Percentiles rank a stretch among this genome's conserved stretches.
These are phyloP conservation scores for Ganoderma sp. DNA, from an alignment of 1,284 basidiomycete species.

Conservation along the genomic window DNA sequence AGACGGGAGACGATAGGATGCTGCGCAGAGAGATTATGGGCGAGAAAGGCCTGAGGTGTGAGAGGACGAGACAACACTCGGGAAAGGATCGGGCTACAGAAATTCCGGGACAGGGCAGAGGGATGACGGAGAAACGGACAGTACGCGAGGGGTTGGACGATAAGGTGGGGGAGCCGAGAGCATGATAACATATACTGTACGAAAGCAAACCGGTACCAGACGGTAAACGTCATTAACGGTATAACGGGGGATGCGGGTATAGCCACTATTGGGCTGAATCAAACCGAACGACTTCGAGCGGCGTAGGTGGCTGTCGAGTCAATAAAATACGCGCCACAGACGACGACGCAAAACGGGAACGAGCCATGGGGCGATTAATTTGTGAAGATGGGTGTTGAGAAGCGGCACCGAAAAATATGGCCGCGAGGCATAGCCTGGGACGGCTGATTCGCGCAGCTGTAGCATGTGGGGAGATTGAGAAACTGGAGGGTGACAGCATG, in stretches of 20 bases:
- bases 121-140: slow-evolving; percentile 18
- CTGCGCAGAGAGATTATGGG: slow-evolving; percentile 27
- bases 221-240: slow-evolving; percentile 15
- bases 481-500: neutral
- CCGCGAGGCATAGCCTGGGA: slow-evolving; percentile 15
- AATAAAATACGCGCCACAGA: slow-evolving; percentile 30
- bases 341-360: slow-evolving; percentile 17
- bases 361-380: slow-evolving; percentile 7
- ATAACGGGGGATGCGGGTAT: slow-evolving; percentile 10
- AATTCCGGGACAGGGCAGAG: slow-evolving; percentile 21
- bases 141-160: slow-evolving; percentile 3
- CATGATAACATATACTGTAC: slow-evolving; percentile 18
- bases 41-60: slow-evolving; percentile 19
- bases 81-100: slow-evolving; percentile 15
- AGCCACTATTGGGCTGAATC: slow-evolving; percentile 17
- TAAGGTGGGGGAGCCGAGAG: slow-evolving; percentile 10
- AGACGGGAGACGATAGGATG: slow-evolving; percentile 7
- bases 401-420: slow-evolving; percentile 31
- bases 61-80: slow-evolving; percentile 7
- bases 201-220: slow-evolving; percentile 17
- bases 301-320: slow-evolving; percentile 26
- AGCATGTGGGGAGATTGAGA: neutral
- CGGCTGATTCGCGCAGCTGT: neutral
- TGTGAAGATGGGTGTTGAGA: neutral
- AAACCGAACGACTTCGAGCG: slow-evolving; percentile 28